Conservation (phyloP, 1,284 basidiomycete species). For the Heterobasidion parviporum region DNA sequence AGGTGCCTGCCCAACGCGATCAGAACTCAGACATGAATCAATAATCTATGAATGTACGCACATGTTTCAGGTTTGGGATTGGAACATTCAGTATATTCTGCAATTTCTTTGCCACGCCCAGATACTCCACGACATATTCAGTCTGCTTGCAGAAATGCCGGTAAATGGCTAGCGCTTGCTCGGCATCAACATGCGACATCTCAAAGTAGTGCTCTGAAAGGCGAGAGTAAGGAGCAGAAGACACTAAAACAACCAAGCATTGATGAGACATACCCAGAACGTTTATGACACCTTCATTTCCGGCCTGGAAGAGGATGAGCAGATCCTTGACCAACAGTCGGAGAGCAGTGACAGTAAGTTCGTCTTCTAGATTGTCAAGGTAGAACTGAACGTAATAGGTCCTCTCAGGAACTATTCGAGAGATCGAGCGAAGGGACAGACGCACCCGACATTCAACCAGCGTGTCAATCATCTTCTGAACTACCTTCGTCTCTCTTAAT, state of each 20-base stretch:
- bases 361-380: conserved; percentile 87
- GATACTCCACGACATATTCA: conserved; percentile 88
- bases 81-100: conserved; percentile 90
- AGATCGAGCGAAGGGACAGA: conserved; percentile 6
- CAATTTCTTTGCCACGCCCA: conserved; percentile 88
- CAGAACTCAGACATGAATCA: too few relatives aligned
- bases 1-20: conserved; percentile 57
- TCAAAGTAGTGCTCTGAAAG: conserved; percentile 94
- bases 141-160: conserved; percentile 94
- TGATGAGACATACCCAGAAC: conserved; percentile 57
- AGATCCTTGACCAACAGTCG: conserved; percentile 97
- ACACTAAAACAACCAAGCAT: background rate
- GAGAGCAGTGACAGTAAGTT: conserved; percentile 83
- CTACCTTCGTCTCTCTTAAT: conserved; percentile 84
- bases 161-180: conserved; percentile 83
- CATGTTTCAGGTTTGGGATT: conserved; percentile 92
- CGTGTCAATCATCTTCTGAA: conserved; percentile 85
- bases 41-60: conserved; percentile 26
- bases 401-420: background rate
- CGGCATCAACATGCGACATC: conserved; percentile 91
- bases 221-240: background rate
- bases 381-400: conserved; percentile 61
- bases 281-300: conserved; percentile 98
- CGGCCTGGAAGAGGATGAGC: conserved; percentile 90
- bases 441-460: conserved; percentile 83